Evolutionary conservation across 2,329 filamentous ascomycete species (phyloP), one percentile per base, ranked within the genome.

Genomic region (Xylaria sp.): DNA sequence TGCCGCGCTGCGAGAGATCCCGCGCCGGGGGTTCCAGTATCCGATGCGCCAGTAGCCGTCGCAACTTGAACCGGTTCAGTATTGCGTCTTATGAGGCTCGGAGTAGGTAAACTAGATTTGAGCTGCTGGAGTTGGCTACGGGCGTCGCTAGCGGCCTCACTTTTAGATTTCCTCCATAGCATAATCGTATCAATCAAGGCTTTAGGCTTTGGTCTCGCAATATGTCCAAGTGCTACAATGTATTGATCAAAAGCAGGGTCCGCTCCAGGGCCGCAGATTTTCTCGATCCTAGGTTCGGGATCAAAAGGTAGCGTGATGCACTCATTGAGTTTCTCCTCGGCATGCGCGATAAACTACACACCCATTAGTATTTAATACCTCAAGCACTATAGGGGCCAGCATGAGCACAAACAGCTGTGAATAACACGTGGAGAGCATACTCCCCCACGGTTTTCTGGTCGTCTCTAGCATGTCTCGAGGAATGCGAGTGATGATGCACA

Each of bases 161-260:
- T 96, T 79, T 98, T 98, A 67, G 87, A 91, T 77, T 97, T 98
- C 58, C 95, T 88, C 95, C 95, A 99, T 31, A 96, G 85, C 92
- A 99, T 99, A 75, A 99, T 93, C 19, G 92, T 93, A 76, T 99
- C 95, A 71, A 99, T 97, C 53, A 99, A 79, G 4, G 93, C 91
- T 74, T 96, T 98, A 4, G 96, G 96, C 73, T 96, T 96, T 68
- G 93, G 90, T 61, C 92, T 91, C 54, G 94, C 92, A 72, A 99
- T 97, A 74, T 98, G 94, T 3, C 95, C 95, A 38, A 99, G 83
- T 15, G 96, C 95, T 27, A 89, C 88, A 66, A 99, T 96, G 70
- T 97, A 86, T 77, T 98, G 94, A 76, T 99, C 95, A 73, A 99
- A 99, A 10, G 87, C 87, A 1, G 89, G 85, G 74, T 99, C 95